A percentile compares a stretch with the other conserved stretches of the same genome.
These are phyloP conservation scores for Piper betle DNA, from an alignment of 164 flowering plant species.

Conservation along the genomic window DNA sequence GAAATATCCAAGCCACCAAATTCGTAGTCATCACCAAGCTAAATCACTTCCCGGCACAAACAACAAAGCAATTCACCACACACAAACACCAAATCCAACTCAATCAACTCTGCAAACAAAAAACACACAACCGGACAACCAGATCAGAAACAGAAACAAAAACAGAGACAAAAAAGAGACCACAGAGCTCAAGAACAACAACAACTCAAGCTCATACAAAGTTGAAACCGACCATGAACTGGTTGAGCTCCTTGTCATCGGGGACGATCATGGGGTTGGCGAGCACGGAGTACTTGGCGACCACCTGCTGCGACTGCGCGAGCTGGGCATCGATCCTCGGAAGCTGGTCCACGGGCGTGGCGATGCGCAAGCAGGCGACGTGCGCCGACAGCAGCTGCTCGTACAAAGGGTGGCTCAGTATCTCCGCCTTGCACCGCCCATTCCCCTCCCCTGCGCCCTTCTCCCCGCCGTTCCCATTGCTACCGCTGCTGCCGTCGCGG, in stretches of 20 bases:
- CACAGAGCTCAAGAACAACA: background rate
- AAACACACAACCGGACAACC: background rate
- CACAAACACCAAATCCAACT: background rate
- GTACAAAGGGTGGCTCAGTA: conserved; percentile 56
- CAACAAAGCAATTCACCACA: background rate
- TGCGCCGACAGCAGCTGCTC: conserved; percentile 78
- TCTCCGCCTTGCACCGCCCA: conserved; percentile 57
- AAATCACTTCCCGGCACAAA: too few relatives aligned
- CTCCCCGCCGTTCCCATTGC: conserved; percentile 5
- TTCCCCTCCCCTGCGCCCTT: conserved; percentile 23
- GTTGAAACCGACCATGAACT: conserved; percentile 53
- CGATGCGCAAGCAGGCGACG: conserved; percentile 67
- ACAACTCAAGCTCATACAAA: background rate
- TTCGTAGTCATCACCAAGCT: too few relatives aligned
- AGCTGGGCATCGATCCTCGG: conserved; percentile 80
- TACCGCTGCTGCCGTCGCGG: conserved; percentile 3
- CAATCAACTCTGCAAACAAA: background rate
- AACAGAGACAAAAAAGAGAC: background rate
- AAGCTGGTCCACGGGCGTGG: conserved; percentile 86
- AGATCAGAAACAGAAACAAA: background rate
- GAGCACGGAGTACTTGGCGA: conserved; percentile 48
- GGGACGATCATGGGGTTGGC: conserved; percentile 16
- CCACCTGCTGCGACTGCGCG: conserved; percentile 50
- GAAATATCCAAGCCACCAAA: too few relatives aligned
- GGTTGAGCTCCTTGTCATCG: conserved; percentile 72